Evolutionary conservation across 352 stramenopile species (phyloP).

Genomic region (Phytophthora cryptogea): DNA sequence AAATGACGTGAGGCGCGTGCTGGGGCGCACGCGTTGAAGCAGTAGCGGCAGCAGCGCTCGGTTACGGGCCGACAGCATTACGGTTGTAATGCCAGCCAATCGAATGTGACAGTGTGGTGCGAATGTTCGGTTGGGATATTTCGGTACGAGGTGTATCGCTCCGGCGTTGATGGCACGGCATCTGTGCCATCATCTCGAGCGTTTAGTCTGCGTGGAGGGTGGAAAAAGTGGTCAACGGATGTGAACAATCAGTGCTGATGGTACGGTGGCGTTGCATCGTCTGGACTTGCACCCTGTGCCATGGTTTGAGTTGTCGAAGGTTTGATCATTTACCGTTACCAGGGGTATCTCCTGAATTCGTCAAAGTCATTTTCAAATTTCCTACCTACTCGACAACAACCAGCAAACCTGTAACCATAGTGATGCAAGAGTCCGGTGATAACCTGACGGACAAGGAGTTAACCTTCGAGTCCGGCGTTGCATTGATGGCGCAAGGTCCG

Average conservation of each 20-base stretch:
- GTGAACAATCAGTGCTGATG: constrained; percentile 27
- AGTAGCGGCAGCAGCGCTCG: neutral
- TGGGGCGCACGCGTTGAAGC: neutral
- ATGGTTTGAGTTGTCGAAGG: no score
- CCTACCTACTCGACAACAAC: neutral
- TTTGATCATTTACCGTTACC: neutral
- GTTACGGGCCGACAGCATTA: neutral
- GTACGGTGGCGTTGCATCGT: constrained; percentile 11
- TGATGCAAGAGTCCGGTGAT: constrained; percentile 8
- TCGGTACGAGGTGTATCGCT: neutral
- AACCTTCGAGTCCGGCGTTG: constrained; percentile 18
- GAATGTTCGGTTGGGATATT: neutral
- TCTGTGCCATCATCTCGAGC: neutral
- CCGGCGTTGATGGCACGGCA: neutral
- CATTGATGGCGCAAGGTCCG: constrained; percentile 27
- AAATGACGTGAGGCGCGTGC: neutral
- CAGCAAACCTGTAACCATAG: constrained; percentile 1
- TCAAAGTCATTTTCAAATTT: constrained; percentile 20
- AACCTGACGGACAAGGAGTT: constrained; percentile 10
- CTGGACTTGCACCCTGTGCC: neutral
- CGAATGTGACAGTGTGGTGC: neutral
- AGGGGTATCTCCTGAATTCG: neutral
- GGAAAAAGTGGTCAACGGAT: neutral
- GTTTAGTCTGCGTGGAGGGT: neutral
- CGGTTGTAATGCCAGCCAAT: neutral